A percentile compares a stretch with the other conserved stretches of the same genome.
Conservation (phyloP, 2,329 filamentous ascomycete species). For the Phoma sp. region DNA sequence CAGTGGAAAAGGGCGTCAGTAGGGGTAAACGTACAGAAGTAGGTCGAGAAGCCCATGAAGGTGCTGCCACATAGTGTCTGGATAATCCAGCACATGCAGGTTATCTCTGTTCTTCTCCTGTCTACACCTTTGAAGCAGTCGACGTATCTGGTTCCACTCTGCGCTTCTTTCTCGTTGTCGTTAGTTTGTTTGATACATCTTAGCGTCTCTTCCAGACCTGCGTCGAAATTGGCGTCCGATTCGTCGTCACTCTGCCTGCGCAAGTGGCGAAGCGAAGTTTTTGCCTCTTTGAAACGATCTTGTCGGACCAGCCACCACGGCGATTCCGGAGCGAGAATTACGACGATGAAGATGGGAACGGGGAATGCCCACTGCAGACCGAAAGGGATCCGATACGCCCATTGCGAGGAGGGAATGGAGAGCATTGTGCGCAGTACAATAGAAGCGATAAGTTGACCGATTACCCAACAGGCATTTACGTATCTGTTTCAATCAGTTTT, state of each 20-base stretch:
- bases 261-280: constrained; percentile 37
- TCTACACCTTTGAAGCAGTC: constrained; percentile 84
- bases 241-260: constrained; percentile 16
- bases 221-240: constrained; percentile 14
- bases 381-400: constrained; percentile 68
- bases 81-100: constrained; percentile 56
- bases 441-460: constrained; percentile 70
- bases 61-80: constrained; percentile 44
- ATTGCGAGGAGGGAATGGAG: constrained; percentile 62
- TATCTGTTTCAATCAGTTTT: constrained; percentile 9
- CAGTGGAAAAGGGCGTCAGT: fast-evolving
- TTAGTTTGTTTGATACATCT: constrained; percentile 82
- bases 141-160: constrained; percentile 70
- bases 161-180: constrained; percentile 72
- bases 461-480: constrained; percentile 38
- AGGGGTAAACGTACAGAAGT: constrained; percentile 43
- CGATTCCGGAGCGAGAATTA: constrained; percentile 70
- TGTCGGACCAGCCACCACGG: constrained; percentile 76
- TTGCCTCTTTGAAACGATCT: constrained; percentile 66
- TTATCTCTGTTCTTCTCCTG: constrained; percentile 76
- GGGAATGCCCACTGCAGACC: constrained; percentile 64
- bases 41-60: constrained; percentile 44
- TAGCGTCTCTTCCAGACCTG: not conserved
- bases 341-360: constrained; percentile 65
- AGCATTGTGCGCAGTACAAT: constrained; percentile 71